These are phyloP conservation scores for Gleditsia sinensis DNA, from an alignment of 306 rosid species.

Conservation along the genomic window DNA sequence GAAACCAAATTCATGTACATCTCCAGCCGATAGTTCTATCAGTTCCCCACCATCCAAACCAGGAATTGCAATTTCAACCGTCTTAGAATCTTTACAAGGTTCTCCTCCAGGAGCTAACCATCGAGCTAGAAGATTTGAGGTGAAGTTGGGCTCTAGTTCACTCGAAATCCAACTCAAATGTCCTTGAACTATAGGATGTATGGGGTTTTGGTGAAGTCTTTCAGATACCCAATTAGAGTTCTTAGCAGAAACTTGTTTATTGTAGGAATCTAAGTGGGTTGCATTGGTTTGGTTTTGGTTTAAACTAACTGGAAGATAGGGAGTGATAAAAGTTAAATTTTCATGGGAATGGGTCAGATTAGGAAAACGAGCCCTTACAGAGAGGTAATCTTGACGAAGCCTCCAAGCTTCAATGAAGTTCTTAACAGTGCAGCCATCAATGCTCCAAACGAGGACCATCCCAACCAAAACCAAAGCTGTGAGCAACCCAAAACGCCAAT, in stretches of 20 bases:
- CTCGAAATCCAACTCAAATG: conserved; percentile 58
- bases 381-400: conserved; percentile 47
- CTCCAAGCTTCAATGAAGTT: conserved; percentile 57
- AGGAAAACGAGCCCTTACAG: conserved; percentile 42
- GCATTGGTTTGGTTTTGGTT: conserved; percentile 40
- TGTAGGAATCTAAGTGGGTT: too few relatives aligned
- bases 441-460: conserved; percentile 69
- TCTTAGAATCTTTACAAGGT: conserved; percentile 70
- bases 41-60: conserved; percentile 51
- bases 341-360: conserved; percentile 41
- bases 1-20: conserved; percentile 66
- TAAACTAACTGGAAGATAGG: conserved; percentile 25
- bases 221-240: conserved; percentile 32
- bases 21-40: conserved; percentile 70
- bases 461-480: conserved; percentile 56
- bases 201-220: conserved; percentile 22
- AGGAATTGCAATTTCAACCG: conserved; percentile 60
- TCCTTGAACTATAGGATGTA: conserved; percentile 24
- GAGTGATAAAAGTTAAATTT: conserved; percentile 21
- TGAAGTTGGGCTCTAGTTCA: conserved; percentile 62
- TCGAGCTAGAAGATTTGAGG: conserved; percentile 61
- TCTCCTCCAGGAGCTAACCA: conserved; percentile 78
- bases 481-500: conserved; percentile 67
- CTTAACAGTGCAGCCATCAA: conserved; percentile 58
- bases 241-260: conserved; percentile 32